A percentile compares a stretch with the other conserved stretches of the same genome.
phyloP scores from a whole-genome alignment of 345 rosid genomes.

The Eucalyptus sp. region DNA sequence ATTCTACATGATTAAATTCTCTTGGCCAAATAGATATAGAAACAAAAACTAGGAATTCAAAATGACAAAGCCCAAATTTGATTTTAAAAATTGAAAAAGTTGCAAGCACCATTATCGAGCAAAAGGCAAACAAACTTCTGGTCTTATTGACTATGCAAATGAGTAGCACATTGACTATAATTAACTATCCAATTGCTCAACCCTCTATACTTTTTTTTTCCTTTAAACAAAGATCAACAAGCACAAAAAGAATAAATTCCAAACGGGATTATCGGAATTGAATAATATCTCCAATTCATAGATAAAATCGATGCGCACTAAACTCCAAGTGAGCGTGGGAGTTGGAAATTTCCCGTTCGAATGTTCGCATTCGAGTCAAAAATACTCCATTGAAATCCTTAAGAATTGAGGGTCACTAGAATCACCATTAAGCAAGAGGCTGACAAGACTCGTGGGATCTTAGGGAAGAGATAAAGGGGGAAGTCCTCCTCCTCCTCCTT shows the following conservation, averaged over 20 bases:
- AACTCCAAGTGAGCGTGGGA: neutral
- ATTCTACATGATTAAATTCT: neutral
- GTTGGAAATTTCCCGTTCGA: neutral
- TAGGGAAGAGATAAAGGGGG: neutral
- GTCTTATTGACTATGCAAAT: neutral
- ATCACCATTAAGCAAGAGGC: neutral
- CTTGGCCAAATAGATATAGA: neutral
- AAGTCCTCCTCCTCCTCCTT: neutral
- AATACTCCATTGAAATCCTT: neutral
- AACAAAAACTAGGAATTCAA: neutral
- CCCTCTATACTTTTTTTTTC: neutral
- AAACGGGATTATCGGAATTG: rapidly evolving
- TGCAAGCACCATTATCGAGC: neutral
- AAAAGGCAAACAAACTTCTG: neutral
- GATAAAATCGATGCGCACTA: neutral
- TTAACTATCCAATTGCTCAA: neutral
- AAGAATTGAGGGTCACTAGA: neutral
- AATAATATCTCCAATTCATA: neutral
- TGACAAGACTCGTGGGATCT: neutral
- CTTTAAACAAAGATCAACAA: neutral
- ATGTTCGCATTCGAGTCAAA: neutral
- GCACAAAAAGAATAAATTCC: neutral
- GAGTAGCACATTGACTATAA: neutral
- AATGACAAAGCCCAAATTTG: neutral
- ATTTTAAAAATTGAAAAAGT: neutral